Base-by-base conservation (phyloP, 2,329 filamentous ascomycete genomes). In the Neocatenulostroma microsporum region DNA sequence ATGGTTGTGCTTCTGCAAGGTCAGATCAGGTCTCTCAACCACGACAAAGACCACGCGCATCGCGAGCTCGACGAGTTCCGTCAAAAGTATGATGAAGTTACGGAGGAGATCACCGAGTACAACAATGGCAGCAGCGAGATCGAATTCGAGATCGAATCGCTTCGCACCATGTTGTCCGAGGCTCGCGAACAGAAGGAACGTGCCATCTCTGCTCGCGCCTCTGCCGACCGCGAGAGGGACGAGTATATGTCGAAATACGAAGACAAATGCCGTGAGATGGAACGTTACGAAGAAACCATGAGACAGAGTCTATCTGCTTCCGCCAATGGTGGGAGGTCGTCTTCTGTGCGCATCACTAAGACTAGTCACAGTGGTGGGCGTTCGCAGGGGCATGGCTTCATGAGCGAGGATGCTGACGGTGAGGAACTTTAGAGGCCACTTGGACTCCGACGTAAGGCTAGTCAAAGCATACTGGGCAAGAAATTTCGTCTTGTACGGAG, bases 161-260 rank as follows among this genome's bases (percentile, higher is more conserved):
- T 57, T 18, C 45, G 51, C 30, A 41, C 44, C 17, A 40, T 52
- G 37, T 44, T 56, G 21, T 41, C 42, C 15, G 50, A 56, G 18
- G 46, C 53, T 4, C 48, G 47, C n/a, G 50, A 56, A 40, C 52
- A 56, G 39, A 52, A 50, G 18, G 53, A 55, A 25, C 39, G 47
- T n/a, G 54, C 53, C 25, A 54, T 56, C 35, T 31, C 53, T 4
- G 50, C 53, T 2, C 48, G 53, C 27, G 41, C 42, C 15, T 35
- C 45, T 13, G 51, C 51, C 14, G 51, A 55, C 30, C 47, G 48
- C 21, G 49, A 55, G 39, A 30, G 51, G 2, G 50, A 55, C 27
- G 45, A 50, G 30, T 39, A 35, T 6, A 40, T 51, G 17, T 21
- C 43, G 20, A 45, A 47, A 30, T 54, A 50, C 35, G 44, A 47